A percentile compares a stretch with the other conserved stretches of the same genome.
Conservation (phyloP, 2,329 filamentous ascomycete species). For the Penicillium sumatraense region DNA sequence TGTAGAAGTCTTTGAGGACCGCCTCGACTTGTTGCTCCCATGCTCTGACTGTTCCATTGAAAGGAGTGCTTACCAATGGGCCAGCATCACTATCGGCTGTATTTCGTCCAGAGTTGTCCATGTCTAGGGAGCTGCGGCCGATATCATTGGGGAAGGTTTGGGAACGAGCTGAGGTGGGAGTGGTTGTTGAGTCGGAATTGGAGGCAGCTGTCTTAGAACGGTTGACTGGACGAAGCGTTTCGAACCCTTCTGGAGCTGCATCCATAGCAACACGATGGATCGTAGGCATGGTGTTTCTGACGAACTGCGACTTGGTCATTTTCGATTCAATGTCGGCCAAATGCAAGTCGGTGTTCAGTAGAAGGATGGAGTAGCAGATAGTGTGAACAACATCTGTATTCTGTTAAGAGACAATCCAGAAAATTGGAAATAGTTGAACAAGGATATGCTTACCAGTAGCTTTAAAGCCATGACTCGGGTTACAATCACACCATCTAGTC, state of each 20-base stretch:
- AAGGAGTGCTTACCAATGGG: constrained; percentile 76
- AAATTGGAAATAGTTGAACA: background rate
- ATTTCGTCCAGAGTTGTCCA: constrained; percentile 28
- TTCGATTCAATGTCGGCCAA: constrained; percentile 93
- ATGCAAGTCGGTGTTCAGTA: constrained; percentile 95
- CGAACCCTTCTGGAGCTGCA: constrained; percentile 69
- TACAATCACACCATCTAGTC: constrained; percentile 89
- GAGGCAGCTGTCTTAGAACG: constrained; percentile 44
- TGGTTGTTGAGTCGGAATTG: constrained; percentile 35
- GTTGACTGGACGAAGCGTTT: constrained; percentile 53
- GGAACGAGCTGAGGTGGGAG: constrained; percentile 26
- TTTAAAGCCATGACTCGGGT: constrained; percentile 91
- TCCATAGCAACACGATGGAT: constrained; percentile 78
- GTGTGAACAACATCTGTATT: constrained; percentile 86
- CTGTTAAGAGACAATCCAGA: constrained; percentile 35
- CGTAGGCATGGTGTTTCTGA: constrained; percentile 94
- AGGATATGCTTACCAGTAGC: constrained; percentile 66
- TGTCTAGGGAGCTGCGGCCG: constrained; percentile 17
- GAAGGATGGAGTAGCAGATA: constrained; percentile 92
- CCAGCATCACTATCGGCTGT: constrained; percentile 51
- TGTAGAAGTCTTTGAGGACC: constrained; percentile 91
- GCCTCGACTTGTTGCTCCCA: constrained; percentile 91
- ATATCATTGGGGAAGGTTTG: constrained; percentile 23
- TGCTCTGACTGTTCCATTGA: constrained; percentile 72
- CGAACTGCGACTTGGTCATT: constrained; percentile 93